These are phyloP conservation scores for Kwoniella bestiolae DNA, from an alignment of 768 basidiomycete species.

Conservation along the genomic window DNA sequence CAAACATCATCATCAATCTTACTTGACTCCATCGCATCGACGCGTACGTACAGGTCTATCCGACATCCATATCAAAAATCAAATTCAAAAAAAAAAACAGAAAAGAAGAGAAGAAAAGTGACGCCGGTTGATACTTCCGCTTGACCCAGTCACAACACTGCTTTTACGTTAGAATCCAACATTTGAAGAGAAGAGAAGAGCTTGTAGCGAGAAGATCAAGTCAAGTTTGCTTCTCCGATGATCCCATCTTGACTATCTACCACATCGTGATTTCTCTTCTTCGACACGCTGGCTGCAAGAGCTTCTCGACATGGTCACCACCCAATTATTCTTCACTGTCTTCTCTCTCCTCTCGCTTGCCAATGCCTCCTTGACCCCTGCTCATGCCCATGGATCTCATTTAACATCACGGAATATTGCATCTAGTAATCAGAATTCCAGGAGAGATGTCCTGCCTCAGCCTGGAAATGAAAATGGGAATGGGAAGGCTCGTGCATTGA, in stretches of 20 bases:
- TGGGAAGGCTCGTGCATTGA: neutral
- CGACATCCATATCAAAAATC: conserved; percentile 3
- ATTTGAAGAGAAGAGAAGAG: too few species aligned
- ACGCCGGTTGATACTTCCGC: neutral
- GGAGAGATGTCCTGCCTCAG: neutral
- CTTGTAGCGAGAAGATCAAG: neutral
- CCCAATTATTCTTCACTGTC: conserved; percentile 20
- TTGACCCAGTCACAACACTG: neutral
- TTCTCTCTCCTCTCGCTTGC: conserved; percentile 25
- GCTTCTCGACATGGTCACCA: conserved; percentile 15
- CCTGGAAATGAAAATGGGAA: neutral
- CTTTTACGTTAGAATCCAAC: neutral
- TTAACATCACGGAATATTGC: too few species aligned
- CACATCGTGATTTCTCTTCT: too few species aligned
- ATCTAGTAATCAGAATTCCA: too few species aligned
- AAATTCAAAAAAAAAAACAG: neutral
- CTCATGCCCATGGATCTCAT: neutral
- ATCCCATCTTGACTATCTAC: too few species aligned
- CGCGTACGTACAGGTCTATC: conserved; percentile 18
- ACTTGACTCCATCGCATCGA: neutral
- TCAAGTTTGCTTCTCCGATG: too few species aligned
- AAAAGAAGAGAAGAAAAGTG: neutral
- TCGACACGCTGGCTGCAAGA: neutral
- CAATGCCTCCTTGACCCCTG: conserved; percentile 1
- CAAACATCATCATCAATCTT: neutral